Conservation (phyloP, 495 filamentous ascomycete genomes). For the Neurospora terricola region DNA sequence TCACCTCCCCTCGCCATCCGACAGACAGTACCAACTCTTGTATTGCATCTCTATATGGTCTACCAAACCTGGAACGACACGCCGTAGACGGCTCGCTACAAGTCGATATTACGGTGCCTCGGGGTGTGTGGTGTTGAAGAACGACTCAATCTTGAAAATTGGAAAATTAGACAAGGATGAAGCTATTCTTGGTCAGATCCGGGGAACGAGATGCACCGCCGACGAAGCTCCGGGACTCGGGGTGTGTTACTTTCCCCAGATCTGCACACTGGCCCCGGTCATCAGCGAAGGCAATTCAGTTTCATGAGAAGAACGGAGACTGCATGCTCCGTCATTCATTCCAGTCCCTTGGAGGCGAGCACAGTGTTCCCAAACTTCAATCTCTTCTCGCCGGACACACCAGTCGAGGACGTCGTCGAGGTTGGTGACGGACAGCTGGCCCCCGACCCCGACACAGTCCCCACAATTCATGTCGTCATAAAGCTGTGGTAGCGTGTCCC, state of each 20-base stretch:
- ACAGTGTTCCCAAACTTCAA: background rate
- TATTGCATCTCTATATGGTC: background rate
- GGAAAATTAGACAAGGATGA: background rate
- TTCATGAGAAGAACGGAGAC: background rate
- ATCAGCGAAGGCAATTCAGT: background rate
- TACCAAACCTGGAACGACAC: background rate
- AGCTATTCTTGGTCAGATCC: background rate
- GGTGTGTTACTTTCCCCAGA: background rate
- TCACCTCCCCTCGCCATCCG: background rate
- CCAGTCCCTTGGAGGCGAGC: background rate
- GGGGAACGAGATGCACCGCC: background rate
- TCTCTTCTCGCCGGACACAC: background rate
- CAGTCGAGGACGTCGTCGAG: background rate
- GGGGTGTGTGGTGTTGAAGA: background rate
- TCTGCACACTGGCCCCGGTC: background rate
- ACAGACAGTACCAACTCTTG: background rate
- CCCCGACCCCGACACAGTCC: background rate
- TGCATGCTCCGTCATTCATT: background rate
- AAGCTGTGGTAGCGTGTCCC: background rate
- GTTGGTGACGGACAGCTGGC: background rate
- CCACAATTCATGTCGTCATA: background rate
- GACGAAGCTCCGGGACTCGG: background rate
- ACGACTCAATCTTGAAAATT: background rate
- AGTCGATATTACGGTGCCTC: background rate
- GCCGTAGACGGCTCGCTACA: background rate